Base-by-base conservation (phyloP, 192 early-diverging fungal species). In the Coemansia sp. region DNA sequence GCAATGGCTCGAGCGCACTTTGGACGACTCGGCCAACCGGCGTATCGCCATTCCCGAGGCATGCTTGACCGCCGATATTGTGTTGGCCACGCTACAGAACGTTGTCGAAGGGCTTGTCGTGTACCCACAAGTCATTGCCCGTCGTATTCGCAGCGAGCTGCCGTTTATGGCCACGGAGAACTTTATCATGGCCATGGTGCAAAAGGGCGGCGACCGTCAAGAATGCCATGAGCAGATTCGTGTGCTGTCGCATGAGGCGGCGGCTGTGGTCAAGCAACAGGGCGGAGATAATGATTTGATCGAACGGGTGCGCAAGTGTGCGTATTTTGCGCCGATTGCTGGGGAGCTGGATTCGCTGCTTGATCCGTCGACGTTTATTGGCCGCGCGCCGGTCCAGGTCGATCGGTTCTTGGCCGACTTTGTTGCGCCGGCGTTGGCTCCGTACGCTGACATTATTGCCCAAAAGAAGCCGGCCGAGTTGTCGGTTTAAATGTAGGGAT, bases 121-220 rank as follows among this genome's bases (percentile, higher is more conserved):
- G 0, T 98, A 98, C 75, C 95, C 95, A 53, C 85, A 93, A 76
- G 93, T 96, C 41, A 98, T 98, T 75, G 86, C 82, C 37, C 88
- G 91, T 39, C 88, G 93, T 32, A 97, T 98, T 78, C 61, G 75
- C 58, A 93, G 94, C 78, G 97, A 98, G 76, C 82, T 98, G 43
- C 97, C 97, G 51, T 98, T 98, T 78, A 98, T 97, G 97, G 97
- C 97, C n/a, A 98, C 97, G 20, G 97, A 98, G 78, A 98, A 98
- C 82, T 86, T 98, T 54, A 98, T 98, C 80, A 98, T 98, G 95
- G 95, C 92, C 37, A 94, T 97, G 89, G 95, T 97, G 43, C 94
- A 94, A 85, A 90, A 88, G 73, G 94, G 93, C 41, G 97, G 93
- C 27, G 94, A 98, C 77, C 83, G 95, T 48, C 95, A 98, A 74